These are phyloP conservation scores for Solanum piurae DNA, from an alignment of 257 asterid species.

Conservation along the genomic window DNA sequence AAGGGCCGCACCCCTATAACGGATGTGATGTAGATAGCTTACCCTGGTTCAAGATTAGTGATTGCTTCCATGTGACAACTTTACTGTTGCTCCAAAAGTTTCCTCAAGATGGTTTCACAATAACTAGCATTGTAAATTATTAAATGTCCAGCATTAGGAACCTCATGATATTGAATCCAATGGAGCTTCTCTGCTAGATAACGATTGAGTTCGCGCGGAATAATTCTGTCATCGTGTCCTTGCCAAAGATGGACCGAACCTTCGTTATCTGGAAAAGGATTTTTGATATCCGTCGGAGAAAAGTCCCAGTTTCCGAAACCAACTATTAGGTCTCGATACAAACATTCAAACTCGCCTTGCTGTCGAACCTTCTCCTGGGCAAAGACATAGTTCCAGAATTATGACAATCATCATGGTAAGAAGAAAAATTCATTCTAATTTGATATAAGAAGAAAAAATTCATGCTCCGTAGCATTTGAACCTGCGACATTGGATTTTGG, in stretches of 20 bases:
- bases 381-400: background rate
- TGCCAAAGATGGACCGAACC: slow-evolving; percentile 81
- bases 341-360: slow-evolving; percentile 55
- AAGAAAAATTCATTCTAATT: too few species aligned
- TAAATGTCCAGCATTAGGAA: slow-evolving; percentile 61
- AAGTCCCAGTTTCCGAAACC: slow-evolving; percentile 56
- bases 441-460: background rate
- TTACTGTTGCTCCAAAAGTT: slow-evolving; percentile 8
- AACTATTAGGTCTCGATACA: slow-evolving; percentile 43
- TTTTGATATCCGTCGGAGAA: slow-evolving; percentile 36
- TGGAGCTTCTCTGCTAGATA: slow-evolving; percentile 43
- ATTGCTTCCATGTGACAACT: background rate
- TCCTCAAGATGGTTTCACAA: slow-evolving; percentile 48
- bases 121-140: slow-evolving; percentile 24
- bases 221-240: slow-evolving; percentile 43
- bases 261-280: slow-evolving; percentile 57
- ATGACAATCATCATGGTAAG: too few species aligned
- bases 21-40: background rate
- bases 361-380: slow-evolving; percentile 47
- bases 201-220: slow-evolving; percentile 36
- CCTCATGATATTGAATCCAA: slow-evolving; percentile 68
- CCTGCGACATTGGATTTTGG: background rate
- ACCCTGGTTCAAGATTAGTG: background rate
- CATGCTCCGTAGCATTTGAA: background rate
- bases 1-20: background rate